These are phyloP conservation scores for Penicillium bialowiezense DNA, from an alignment of 495 filamentous ascomycete genomes.

Conservation along the genomic window DNA sequence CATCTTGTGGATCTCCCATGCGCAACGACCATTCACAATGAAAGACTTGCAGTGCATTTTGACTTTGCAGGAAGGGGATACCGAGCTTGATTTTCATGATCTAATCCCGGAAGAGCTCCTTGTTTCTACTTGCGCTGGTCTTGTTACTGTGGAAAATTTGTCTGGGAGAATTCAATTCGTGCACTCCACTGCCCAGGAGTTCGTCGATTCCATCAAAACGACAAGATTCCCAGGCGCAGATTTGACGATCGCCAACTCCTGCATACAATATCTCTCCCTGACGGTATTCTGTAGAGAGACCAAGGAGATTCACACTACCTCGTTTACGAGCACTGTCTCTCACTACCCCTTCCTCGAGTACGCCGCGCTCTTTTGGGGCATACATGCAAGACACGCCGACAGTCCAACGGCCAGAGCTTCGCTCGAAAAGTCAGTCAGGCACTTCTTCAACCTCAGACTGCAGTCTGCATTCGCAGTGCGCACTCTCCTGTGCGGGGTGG, in stretches of 20 bases:
- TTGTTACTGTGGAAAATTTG: neutral
- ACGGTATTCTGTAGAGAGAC: neutral
- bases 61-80: neutral
- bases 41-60: constrained; percentile 2
- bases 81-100: neutral
- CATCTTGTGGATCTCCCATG: constrained; percentile 3
- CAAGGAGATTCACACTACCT: neutral
- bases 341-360: constrained; percentile 1
- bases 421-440: neutral
- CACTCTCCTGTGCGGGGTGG: neutral
- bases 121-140: neutral
- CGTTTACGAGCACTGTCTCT: neutral
- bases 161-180: neutral
- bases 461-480: neutral
- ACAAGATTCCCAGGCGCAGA: neutral
- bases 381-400: neutral
- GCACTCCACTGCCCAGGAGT: constrained; percentile 1
- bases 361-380: neutral
- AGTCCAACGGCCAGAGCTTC: neutral
- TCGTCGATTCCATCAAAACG: neutral
- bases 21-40: neutral
- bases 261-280: neutral
- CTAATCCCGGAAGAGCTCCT: neutral
- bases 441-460: constrained; percentile 1
- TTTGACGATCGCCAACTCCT: neutral